Conservation (phyloP, 352 stramenopile species). For the Globisporangium spiculum region DNA sequence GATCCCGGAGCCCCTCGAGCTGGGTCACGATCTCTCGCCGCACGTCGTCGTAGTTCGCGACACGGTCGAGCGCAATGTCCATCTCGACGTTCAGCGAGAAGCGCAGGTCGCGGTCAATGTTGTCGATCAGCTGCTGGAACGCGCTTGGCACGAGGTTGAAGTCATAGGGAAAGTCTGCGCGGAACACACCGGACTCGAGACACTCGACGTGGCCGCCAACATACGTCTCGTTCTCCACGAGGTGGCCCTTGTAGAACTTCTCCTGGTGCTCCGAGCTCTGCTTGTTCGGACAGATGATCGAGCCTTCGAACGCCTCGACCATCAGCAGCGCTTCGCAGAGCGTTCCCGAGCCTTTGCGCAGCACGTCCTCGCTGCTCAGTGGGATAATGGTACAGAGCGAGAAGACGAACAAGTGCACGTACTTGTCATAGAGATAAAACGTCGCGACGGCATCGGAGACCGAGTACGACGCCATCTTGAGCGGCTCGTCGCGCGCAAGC, state of each 20-base stretch:
- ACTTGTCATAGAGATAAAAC: slow-evolving; percentile 99
- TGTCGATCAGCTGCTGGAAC: slow-evolving; percentile 95
- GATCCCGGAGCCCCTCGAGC: slow-evolving; percentile 93
- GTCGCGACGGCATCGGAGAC: slow-evolving; percentile 99
- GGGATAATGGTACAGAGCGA: slow-evolving; percentile 99
- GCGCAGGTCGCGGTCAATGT: slow-evolving; percentile 95
- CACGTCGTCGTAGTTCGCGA: slow-evolving; percentile 89
- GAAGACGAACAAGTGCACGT: slow-evolving; percentile 99
- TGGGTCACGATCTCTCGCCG: slow-evolving; percentile 90
- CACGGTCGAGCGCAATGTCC: slow-evolving; percentile 83
- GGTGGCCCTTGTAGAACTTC: slow-evolving; percentile 90
- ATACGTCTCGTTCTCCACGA: slow-evolving; percentile 98
- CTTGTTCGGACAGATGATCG: slow-evolving; percentile 99
- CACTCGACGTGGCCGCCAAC: slow-evolving; percentile 99
- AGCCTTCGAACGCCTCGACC: slow-evolving; percentile 95
- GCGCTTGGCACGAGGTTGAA: slow-evolving; percentile 94
- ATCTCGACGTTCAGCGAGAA: slow-evolving; percentile 96
- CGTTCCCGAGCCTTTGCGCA: slow-evolving; percentile 95
- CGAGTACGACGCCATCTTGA: slow-evolving; percentile 99
- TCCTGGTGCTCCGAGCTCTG: slow-evolving; percentile 82
- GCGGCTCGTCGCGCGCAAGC: slow-evolving; percentile 92
- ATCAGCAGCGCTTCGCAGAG: slow-evolving; percentile 98
- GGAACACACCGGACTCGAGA: slow-evolving; percentile 97
- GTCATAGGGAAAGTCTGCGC: slow-evolving; percentile 96
- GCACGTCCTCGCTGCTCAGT: slow-evolving; percentile 96